Evolutionary conservation across 306 rosid genomes (phyloP), one percentile per base, ranked within the genome.

Genomic region (Malus asiatica): DNA sequence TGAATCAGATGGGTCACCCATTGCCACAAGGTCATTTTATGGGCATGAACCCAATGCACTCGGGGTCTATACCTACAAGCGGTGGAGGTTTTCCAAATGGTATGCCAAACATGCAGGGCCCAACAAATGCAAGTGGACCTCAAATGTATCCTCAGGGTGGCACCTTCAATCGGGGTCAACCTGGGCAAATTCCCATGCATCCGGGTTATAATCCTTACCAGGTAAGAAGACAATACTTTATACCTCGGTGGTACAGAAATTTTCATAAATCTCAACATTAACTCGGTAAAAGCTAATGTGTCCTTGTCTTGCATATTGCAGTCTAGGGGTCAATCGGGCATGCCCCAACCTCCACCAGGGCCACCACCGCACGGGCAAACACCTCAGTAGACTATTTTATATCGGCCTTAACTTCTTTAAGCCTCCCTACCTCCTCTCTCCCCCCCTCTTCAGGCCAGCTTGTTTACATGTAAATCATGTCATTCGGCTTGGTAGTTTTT

Each of bases 41-140:
- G 89, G 97, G 97, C 87, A 88, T 92, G 97, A 95, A 88, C 74
- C 97, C 88, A 66, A 88, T 93, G 96, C 98, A 91, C 86, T 88
- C 95, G 19, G 95, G 96, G 58, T 77, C 97, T 81, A 75, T 89
- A 75, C 87, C 96, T 59, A 61, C 90, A 30, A 82, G 92, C 71
- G 91, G 95, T 62, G 96, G 93, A 66, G 92, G 91, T 74, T 95
- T 89, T 78, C 90, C 89, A 29, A 84, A 86, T 72, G 85, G 81
- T 71, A 42, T 89, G 86, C 90, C 93, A 72, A 91, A 91, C 80
- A 89, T 91, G 96, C 98, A 92, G 79, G 97, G 91, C 22, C 93
- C 95, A 45, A 72, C 96, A 10, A 95, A 84, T 86, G 81, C 88
- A 30, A 80, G 83, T 77, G 86, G 87, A 20, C 72, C 74, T 44